Evolutionary conservation across 345 rosid genomes (phyloP), one percentile per base, ranked within the genome.

Genomic region (Heritiera littoralis): DNA sequence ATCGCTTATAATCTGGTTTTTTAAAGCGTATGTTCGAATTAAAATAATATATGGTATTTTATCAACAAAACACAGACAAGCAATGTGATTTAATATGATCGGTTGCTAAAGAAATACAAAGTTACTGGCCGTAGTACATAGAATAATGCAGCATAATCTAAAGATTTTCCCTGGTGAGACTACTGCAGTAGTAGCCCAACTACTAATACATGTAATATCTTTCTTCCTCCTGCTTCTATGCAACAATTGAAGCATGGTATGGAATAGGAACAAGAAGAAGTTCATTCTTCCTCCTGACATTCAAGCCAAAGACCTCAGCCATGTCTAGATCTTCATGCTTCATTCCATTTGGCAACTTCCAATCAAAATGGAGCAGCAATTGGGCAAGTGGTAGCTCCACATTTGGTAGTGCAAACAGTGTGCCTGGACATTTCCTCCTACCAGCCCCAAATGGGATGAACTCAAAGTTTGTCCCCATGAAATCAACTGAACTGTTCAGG

Each of bases 331-430:
- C 61, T n/a, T 58, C 66, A 7, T 18, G 2, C 10, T 38, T 32
- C 49, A 32, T 9, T 11, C 61, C 60, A 6, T 4, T 30, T 2
- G 77, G 38, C 6, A 74, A 5, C 30, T 74, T 55, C 77, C 77
- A 56, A 40, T 72, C 75, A 7, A 71, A 71, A 51, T 71, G 75
- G 41, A 28, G 28, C 7, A 51, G 18, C 43, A 71, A 13, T 6
- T 72, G 45, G 0, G 76, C 61, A 5, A 72, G 76, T 15, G 76
- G 76, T 3, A 72, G 14, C 60, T 72, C 45, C 0, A 72, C 45
- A 66, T 8, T 66, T 1, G 70, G 48, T 5, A 7, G 1, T 52
- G 30, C 61, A 72, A 72, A 72, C 2, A 18, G 6, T 7, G 15
- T 30, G 7, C 76, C 51, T 0, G 51, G 71, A 18, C 49, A 66